Conservation (phyloP, 208 protist species). For the Acanthamoeba culbertsoni region DNA sequence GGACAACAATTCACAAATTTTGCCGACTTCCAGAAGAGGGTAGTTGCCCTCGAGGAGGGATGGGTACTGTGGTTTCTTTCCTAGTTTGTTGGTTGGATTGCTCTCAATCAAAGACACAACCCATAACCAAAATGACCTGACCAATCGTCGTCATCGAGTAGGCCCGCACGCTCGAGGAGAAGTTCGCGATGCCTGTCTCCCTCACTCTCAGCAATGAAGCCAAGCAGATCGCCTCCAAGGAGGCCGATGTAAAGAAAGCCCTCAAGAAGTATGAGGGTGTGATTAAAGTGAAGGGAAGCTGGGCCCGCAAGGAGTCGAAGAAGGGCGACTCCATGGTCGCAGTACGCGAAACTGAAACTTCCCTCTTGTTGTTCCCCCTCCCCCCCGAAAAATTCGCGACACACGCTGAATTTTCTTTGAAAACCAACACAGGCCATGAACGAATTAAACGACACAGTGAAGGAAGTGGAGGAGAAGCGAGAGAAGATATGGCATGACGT, state of each 20-base stretch:
- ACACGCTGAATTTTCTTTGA: too few species aligned
- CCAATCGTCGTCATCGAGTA: too few species aligned
- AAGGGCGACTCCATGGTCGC: background rate
- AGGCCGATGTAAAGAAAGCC: background rate
- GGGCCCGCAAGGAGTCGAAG: background rate
- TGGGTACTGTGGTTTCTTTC: background rate
- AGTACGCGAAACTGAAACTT: too few species aligned
- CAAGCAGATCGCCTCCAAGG: background rate
- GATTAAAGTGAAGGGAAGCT: background rate
- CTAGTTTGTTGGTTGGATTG: background rate
- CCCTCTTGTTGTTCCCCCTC: background rate
- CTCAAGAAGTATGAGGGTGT: conserved; percentile 9
- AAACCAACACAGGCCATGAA: conserved; percentile 13
- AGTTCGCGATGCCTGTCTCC: conserved; percentile 6
- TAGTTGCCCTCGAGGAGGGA: background rate
- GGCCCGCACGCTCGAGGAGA: background rate
- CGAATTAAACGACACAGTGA: background rate
- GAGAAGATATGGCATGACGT: background rate
- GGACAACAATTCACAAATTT: background rate
- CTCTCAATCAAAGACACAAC: too few species aligned
- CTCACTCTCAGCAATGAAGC: background rate
- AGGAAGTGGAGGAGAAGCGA: background rate
- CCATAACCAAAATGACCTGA: too few species aligned
- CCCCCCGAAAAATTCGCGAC: too few species aligned
- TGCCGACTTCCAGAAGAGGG: background rate